A percentile compares a stretch with the other conserved stretches of the same genome.
Evolutionary conservation across 2,329 filamentous ascomycete genomes (phyloP).

Genomic region (Alternaria ventricosa): DNA sequence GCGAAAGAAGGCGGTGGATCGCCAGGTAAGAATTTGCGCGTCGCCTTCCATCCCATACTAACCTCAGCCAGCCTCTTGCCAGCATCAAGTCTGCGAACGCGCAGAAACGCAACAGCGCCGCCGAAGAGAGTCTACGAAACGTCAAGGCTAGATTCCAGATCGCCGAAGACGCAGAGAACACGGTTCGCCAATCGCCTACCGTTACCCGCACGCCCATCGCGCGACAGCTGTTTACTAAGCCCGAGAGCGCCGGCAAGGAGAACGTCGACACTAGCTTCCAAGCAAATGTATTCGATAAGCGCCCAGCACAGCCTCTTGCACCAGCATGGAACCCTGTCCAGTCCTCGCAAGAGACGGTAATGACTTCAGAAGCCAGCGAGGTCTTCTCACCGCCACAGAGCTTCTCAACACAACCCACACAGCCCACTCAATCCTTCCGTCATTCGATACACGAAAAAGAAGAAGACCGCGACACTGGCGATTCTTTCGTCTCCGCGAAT

Average conservation of each 20-base stretch:
- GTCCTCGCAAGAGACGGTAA: slow-evolving; percentile 41
- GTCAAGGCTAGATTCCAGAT: slow-evolving; percentile 66
- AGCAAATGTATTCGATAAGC: slow-evolving; percentile 50
- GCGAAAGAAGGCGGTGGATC: slow-evolving; percentile 66
- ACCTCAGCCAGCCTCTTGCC: slow-evolving; percentile 52
- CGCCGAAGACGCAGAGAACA: slow-evolving; percentile 60
- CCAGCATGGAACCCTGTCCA: slow-evolving; percentile 42
- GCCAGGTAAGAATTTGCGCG: slow-evolving; percentile 68
- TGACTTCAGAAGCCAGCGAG: slow-evolving; percentile 34
- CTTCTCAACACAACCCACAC: slow-evolving; percentile 44
- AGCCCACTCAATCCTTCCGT: slow-evolving; percentile 37
- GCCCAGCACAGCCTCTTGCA: slow-evolving; percentile 25
- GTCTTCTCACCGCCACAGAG: slow-evolving; percentile 42
- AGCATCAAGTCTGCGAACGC: slow-evolving; percentile 57
- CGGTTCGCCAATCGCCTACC: slow-evolving; percentile 31
- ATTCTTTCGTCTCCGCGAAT: slow-evolving; percentile 58
- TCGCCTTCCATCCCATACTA: slow-evolving; percentile 36
- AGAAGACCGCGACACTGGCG: slow-evolving; percentile 45
- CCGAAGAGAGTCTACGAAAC: slow-evolving; percentile 59
- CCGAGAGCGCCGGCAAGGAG: slow-evolving; percentile 38
- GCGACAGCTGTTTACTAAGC: slow-evolving; percentile 37
- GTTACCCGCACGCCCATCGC: slow-evolving; percentile 33
- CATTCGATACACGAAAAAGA: slow-evolving; percentile 31
- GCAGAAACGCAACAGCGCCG: slow-evolving; percentile 58
- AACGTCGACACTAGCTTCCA: slow-evolving; percentile 30